phyloP scores from a whole-genome alignment of 768 basidiomycete genomes.

The Rhizopogon vinicolor region DNA sequence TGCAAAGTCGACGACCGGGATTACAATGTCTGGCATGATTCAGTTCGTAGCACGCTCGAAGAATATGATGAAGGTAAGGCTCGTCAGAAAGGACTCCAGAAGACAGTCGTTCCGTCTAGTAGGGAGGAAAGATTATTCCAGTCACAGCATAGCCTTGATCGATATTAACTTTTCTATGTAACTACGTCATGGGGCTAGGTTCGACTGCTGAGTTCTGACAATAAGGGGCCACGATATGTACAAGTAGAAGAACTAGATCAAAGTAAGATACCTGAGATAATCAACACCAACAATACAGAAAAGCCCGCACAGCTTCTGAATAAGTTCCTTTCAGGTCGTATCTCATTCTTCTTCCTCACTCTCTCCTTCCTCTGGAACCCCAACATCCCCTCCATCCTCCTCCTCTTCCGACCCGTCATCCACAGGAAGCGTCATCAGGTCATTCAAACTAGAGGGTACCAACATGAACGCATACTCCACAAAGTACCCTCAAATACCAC shows the following conservation, averaged over 20 bases:
- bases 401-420: conserved; percentile 21
- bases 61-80: background rate
- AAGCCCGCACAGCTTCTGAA: background rate
- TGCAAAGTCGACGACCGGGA: conserved; percentile 11
- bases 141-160: too few relatives aligned
- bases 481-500: conserved; percentile 10
- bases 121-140: too few relatives aligned
- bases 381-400: background rate
- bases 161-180: too few relatives aligned
- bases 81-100: too few relatives aligned
- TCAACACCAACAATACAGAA: background rate
- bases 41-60: background rate
- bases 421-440: conserved; percentile 57
- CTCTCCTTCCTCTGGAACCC: background rate
- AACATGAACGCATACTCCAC: background rate
- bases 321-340: too few relatives aligned
- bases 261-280: background rate
- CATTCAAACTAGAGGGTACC: conserved; percentile 52
- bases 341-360: background rate
- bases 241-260: background rate
- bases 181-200: too few relatives aligned
- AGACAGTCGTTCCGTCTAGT: too few relatives aligned
- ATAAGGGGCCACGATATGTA: background rate
- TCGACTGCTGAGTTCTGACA: background rate
- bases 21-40: background rate